Conservation (phyloP, 345 rosid genomes). For the Salix viminalis region DNA sequence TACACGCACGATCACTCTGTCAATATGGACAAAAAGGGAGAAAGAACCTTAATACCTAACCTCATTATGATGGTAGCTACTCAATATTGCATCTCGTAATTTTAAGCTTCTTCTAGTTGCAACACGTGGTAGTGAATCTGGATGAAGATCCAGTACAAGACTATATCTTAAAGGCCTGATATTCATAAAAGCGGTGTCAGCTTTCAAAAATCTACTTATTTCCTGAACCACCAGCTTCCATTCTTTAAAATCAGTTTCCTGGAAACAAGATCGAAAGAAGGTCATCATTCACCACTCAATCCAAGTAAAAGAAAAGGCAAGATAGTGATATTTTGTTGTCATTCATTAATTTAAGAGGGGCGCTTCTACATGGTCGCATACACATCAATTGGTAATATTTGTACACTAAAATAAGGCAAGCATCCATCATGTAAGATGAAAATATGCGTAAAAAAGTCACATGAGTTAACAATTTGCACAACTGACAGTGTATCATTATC, state of each 20-base stretch:
- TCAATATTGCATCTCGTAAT: conserved; percentile 77
- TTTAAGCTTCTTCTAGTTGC: conserved; percentile 56
- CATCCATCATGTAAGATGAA: neutral
- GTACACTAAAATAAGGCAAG: neutral
- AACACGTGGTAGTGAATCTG: conserved; percentile 55
- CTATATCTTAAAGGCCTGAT: conserved; percentile 91
- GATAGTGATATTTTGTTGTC: neutral
- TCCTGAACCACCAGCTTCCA: conserved; percentile 98
- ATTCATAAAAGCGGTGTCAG: conserved; percentile 91
- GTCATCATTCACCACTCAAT: conserved; percentile 18
- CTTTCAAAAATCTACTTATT: conserved; percentile 86
- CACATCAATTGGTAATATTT: too few relatives aligned
- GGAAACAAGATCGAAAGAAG: conserved; percentile 34
- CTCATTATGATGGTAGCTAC: conserved; percentile 88
- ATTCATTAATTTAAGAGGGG: neutral
- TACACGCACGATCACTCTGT: conserved; percentile 7
- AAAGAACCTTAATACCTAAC: conserved; percentile 41
- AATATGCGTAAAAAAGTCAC: neutral
- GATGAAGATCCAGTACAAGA: conserved; percentile 69
- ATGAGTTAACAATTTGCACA: too few relatives aligned
- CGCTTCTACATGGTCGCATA: neutral
- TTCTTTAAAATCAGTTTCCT: conserved; percentile 95
- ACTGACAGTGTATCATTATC: too few relatives aligned
- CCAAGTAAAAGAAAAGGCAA: conserved; percentile 7
- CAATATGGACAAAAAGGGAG: conserved; percentile 11